Conservation (phyloP, 208 protist genomes). For the Angomonas ambiguus region DNA sequence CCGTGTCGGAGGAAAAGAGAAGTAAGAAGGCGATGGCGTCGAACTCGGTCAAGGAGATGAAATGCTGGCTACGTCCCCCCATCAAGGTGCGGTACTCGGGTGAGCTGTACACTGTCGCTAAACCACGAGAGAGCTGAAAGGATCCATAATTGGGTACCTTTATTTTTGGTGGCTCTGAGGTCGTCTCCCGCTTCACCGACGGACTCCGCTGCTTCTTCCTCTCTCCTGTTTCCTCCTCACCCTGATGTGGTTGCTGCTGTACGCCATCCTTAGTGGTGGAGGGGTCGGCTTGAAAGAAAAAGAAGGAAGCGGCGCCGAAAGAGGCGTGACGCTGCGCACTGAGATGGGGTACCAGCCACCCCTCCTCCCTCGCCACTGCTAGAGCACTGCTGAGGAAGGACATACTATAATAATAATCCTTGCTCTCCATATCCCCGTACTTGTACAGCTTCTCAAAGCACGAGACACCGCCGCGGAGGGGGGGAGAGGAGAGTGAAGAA, state of each 20-base stretch:
- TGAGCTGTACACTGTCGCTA: neutral
- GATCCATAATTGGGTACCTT: no score
- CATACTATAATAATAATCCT: neutral
- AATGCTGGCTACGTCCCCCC: neutral
- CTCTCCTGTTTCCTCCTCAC: neutral
- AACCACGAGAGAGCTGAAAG: no score
- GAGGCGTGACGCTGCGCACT: neutral
- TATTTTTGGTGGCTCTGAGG: no score
- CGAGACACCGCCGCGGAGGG: neutral
- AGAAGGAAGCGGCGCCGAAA: neutral
- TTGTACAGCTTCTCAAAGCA: slow-evolving; percentile 1
- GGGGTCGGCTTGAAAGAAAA: neutral
- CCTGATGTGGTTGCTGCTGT: neutral
- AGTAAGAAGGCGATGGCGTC: neutral
- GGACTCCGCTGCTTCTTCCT: neutral
- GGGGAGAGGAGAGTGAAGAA: neutral
- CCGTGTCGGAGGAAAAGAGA: neutral
- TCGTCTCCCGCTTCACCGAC: no score
- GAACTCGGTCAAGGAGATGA: neutral
- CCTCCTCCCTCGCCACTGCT: neutral
- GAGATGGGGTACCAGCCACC: neutral
- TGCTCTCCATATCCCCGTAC: neutral
- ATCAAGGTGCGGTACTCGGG: no score
- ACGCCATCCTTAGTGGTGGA: neutral
- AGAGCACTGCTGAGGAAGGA: neutral